Conservation (phyloP, 2,329 filamentous ascomycete species). For the Cercospora citrullina region DNA sequence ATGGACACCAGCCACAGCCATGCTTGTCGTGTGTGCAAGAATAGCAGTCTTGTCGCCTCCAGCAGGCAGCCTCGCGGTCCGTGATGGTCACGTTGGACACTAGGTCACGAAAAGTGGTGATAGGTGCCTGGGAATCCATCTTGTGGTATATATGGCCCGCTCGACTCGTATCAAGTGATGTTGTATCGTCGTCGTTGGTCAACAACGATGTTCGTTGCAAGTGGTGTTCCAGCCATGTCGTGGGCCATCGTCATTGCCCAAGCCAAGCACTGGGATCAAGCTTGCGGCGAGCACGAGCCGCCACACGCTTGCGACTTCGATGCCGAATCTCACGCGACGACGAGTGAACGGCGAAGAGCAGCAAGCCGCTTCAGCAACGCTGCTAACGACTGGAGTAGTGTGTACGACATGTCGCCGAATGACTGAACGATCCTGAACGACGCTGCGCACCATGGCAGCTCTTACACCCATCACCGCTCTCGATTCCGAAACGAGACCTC, state of each 20-base stretch:
- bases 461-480: constrained; percentile 36
- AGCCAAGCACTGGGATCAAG: constrained; percentile 5
- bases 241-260: neutral
- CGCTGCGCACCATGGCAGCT: constrained; percentile 9
- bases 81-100: neutral
- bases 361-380: neutral
- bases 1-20: constrained; percentile 49
- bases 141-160: neutral
- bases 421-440: neutral
- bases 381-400: neutral
- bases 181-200: neutral
- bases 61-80: constrained; percentile 33
- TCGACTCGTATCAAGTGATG: neutral
- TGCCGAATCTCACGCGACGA: constrained; percentile 1
- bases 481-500: constrained; percentile 28
- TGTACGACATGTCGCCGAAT: neutral
- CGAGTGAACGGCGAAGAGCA: neutral
- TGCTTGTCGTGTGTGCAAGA: constrained; percentile 34
- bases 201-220: neutral
- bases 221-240: constrained; percentile 3
- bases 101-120: neutral
- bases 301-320: constrained; percentile 10
- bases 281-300: neutral
- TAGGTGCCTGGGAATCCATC: neutral
- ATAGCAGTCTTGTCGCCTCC: constrained; percentile 37